phyloP scores from a whole-genome alignment of 225 moss, liverwort and hornwort genomes.

The Neckera pumila region DNA sequence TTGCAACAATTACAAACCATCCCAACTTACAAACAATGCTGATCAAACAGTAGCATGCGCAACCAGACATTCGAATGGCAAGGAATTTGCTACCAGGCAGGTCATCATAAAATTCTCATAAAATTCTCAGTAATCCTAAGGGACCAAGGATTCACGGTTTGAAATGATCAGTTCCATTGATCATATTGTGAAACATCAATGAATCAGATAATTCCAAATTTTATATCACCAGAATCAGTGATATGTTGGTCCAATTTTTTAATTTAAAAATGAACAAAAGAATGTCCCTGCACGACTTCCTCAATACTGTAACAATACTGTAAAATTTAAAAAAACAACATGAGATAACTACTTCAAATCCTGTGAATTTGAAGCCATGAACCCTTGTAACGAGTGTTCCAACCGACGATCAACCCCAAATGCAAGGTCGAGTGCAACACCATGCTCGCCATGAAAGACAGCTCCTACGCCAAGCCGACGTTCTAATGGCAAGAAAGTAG shows the following conservation, averaged over 20 bases:
- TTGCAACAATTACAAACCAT: neutral
- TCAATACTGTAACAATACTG: neutral
- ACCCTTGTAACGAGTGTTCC: neutral
- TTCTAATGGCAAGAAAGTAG: neutral
- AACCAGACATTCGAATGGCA: neutral
- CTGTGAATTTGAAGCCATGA: neutral
- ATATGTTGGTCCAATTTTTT: too few relatives aligned
- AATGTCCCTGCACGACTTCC: neutral
- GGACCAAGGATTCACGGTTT: neutral
- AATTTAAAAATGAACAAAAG: neutral
- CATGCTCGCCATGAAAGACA: neutral
- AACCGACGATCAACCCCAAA: neutral
- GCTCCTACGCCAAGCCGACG: neutral
- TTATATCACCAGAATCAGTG: neutral
- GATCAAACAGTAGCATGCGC: neutral
- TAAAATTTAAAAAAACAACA: too few relatives aligned
- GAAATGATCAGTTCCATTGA: neutral
- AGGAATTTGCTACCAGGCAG: neutral
- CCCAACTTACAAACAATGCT: neutral
- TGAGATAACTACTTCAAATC: neutral
- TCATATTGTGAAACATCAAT: neutral
- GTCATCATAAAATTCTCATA: neutral
- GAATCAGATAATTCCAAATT: neutral
- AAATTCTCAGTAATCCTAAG: neutral
- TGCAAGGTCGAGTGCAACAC: neutral